Evolutionary conservation across 2,329 filamentous ascomycete species (phyloP).

Genomic region (Cladosporium oxysporum): DNA sequence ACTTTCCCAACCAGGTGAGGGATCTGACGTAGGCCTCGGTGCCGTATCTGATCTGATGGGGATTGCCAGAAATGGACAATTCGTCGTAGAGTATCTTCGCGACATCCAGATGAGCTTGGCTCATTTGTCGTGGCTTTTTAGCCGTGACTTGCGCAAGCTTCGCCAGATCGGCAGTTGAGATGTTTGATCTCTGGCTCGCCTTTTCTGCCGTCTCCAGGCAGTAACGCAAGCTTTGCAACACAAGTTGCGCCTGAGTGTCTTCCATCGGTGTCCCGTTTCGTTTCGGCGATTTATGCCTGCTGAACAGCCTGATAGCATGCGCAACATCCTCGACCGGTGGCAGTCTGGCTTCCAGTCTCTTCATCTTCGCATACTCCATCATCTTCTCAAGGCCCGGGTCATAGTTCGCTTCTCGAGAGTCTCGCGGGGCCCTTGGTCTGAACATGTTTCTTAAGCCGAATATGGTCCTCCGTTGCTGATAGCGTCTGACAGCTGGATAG

Average conservation of each 20-base stretch:
- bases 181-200: not conserved
- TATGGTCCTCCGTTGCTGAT: conserved; percentile 56
- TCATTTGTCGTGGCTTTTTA: conserved; percentile 24
- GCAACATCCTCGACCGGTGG: conserved; percentile 65
- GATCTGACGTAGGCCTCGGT: not conserved
- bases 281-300: conserved; percentile 49
- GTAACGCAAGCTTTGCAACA: conserved; percentile 62
- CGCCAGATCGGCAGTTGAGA: not conserved
- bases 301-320: conserved; percentile 65
- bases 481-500: not conserved
- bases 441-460: conserved; percentile 58
- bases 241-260: conserved; percentile 66
- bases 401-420: conserved; percentile 62
- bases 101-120: conserved; percentile 42
- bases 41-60: not conserved
- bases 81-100: conserved; percentile 42
- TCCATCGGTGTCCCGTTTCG: conserved; percentile 53
- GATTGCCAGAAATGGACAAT: not conserved
- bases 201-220: conserved; percentile 41
- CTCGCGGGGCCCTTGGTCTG: conserved; percentile 52
- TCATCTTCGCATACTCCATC: conserved; percentile 65
- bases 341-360: conserved; percentile 64
- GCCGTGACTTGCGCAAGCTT: not conserved
- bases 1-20: not conserved
- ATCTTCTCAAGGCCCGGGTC: conserved; percentile 73